A percentile compares a stretch with the other conserved stretches of the same genome.
Evolutionary conservation across 495 filamentous ascomycete genomes (phyloP).

Genomic region (Xeromyces bisporus): DNA sequence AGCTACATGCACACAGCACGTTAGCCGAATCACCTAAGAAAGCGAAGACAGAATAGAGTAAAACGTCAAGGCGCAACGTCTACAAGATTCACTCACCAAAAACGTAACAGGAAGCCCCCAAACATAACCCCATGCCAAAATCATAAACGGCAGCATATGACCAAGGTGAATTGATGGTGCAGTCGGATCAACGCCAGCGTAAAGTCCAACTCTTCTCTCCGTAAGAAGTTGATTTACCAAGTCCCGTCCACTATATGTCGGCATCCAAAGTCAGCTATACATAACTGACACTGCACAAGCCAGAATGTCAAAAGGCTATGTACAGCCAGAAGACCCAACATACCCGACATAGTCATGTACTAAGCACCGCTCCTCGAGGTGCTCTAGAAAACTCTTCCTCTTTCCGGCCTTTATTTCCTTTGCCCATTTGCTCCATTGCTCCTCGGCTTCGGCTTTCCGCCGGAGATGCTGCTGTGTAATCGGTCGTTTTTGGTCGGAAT

Average conservation of each 20-base stretch:
- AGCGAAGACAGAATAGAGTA: too few relatives aligned
- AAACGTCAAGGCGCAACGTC: conserved; percentile 1
- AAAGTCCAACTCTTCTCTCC: conserved; percentile 53
- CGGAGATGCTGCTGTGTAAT: conserved; percentile 32
- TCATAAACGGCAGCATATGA: conserved; percentile 87
- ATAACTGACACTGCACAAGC: background rate
- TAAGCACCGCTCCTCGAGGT: conserved; percentile 65
- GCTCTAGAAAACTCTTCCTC: conserved; percentile 42
- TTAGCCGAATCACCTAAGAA: too few relatives aligned
- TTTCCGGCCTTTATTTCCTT: conserved; percentile 42
- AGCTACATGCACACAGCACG: conserved; percentile 38
- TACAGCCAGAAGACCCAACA: too few relatives aligned
- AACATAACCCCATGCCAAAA: conserved; percentile 81
- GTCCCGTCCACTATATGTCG: conserved; percentile 33
- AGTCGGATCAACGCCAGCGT: conserved; percentile 86
- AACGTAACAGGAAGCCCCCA: conserved; percentile 60
- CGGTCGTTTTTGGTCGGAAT: conserved; percentile 21
- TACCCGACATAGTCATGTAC: conserved; percentile 74
- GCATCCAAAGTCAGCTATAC: conserved; percentile 3
- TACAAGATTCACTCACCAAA: conserved; percentile 30
- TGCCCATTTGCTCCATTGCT: conserved; percentile 40
- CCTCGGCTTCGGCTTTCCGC: conserved; percentile 36
- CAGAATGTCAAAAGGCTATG: too few relatives aligned
- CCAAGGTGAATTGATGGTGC: conserved; percentile 82
- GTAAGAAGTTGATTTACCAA: conserved; percentile 55